Conservation (phyloP, 2,329 filamentous ascomycete genomes). For the Monosporascus sp. region DNA sequence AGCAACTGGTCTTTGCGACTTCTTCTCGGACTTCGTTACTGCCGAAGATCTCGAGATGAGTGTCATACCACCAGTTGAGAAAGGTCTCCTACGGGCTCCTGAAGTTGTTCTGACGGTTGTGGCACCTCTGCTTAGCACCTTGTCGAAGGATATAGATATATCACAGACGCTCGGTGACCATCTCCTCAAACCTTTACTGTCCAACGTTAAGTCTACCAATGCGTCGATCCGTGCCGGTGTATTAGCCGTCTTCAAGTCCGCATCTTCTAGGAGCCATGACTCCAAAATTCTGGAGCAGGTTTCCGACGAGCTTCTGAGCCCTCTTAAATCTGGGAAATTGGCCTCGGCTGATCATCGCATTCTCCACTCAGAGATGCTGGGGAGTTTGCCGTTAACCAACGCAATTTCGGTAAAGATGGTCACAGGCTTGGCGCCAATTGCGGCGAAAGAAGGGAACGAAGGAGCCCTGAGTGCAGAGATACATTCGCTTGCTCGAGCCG, state of each 20-base stretch:
- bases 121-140: slow-evolving; percentile 62
- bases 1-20: slow-evolving; percentile 68
- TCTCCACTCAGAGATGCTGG: slow-evolving; percentile 76
- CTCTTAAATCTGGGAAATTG: slow-evolving; percentile 79
- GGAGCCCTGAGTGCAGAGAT: slow-evolving; percentile 72
- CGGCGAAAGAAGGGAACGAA: slow-evolving; percentile 86
- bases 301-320: slow-evolving; percentile 69
- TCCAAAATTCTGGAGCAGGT: slow-evolving; percentile 57
- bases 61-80: slow-evolving; percentile 77
- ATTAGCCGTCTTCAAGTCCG: slow-evolving; percentile 64
- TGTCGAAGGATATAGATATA: slow-evolving; percentile 69
- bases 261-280: slow-evolving; percentile 49
- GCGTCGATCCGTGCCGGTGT: slow-evolving; percentile 69
- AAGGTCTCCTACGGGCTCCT: slow-evolving; percentile 79
- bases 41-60: slow-evolving; percentile 70
- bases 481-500: slow-evolving; percentile 60
- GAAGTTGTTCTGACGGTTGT: slow-evolving; percentile 83
- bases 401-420: slow-evolving; percentile 62
- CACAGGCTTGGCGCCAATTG: slow-evolving; percentile 59
- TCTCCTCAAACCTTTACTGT: slow-evolving; percentile 80
- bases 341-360: slow-evolving; percentile 79
- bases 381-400: slow-evolving; percentile 54
- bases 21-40: slow-evolving; percentile 71
- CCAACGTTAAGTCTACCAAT: slow-evolving; percentile 89
- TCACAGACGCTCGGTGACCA: slow-evolving; percentile 66